Conservation (phyloP, 2,329 filamentous ascomycete species). For the Cyclaneusma minus region DNA sequence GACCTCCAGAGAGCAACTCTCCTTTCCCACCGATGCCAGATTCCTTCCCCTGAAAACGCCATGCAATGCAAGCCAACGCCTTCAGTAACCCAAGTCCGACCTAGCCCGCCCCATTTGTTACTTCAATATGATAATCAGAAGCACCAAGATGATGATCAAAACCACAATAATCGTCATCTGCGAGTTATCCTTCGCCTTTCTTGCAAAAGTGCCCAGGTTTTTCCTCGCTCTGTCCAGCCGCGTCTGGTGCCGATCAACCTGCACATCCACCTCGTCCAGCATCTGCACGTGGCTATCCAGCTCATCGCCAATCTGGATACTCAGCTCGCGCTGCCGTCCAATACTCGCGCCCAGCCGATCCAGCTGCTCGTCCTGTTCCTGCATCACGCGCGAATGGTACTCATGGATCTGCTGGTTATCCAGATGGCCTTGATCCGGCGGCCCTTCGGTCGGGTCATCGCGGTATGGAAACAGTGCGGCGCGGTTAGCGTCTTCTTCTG, state of each 20-base stretch:
- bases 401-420: slow-evolving; percentile 75
- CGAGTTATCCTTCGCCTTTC: slow-evolving; percentile 70
- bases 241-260: slow-evolving; percentile 65
- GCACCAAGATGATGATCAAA: slow-evolving; percentile 49
- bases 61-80: too few relatives aligned
- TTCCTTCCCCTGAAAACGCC: too few relatives aligned
- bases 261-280: slow-evolving; percentile 75
- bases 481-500: slow-evolving; percentile 35
- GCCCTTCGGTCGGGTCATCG: slow-evolving; percentile 41
- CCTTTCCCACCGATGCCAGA: too few relatives aligned
- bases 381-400: slow-evolving; percentile 66
- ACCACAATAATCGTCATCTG: slow-evolving; percentile 60
- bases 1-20: too few relatives aligned
- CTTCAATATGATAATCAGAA: slow-evolving; percentile 53
- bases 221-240: slow-evolving; percentile 62
- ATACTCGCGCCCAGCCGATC: slow-evolving; percentile 78
- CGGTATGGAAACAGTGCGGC: slow-evolving; percentile 52
- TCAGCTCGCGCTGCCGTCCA: slow-evolving; percentile 75
- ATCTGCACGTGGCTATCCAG: slow-evolving; percentile 79
- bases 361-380: slow-evolving; percentile 89
- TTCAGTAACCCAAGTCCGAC: too few relatives aligned
- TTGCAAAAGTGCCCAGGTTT: slow-evolving; percentile 54
- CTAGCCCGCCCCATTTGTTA: too few relatives aligned
- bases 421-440: slow-evolving; percentile 29
- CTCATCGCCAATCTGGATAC: slow-evolving; percentile 93